phyloP scores from a whole-genome alignment of 169 alveolate species.

The Perkinsus olseni region DNA sequence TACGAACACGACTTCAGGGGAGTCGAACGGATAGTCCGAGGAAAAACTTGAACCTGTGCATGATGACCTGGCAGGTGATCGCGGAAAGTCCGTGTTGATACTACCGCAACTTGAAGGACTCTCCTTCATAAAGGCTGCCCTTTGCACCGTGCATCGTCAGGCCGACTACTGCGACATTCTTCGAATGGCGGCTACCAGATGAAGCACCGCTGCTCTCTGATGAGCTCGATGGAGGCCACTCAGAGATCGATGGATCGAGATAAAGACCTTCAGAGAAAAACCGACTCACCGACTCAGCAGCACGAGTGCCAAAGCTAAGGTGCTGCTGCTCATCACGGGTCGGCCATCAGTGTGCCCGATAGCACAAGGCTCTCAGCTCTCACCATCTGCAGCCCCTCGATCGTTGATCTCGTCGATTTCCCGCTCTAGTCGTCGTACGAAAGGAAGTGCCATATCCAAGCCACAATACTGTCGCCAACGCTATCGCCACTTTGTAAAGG shows the following conservation, averaged over 20 bases:
- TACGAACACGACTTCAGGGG: constrained; percentile 76
- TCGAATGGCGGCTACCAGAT: neutral
- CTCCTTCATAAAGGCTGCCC: neutral
- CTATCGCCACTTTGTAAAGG: too few species aligned
- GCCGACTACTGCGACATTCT: neutral
- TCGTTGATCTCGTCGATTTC: neutral
- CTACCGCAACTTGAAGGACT: neutral
- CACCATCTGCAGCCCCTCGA: neutral
- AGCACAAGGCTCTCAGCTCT: neutral
- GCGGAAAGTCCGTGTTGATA: too few species aligned
- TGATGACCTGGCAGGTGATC: too few species aligned
- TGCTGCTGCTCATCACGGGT: too few species aligned
- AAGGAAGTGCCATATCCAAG: neutral
- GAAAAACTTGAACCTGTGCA: constrained; percentile 6
- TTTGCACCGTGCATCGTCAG: neutral
- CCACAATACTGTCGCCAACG: too few species aligned
- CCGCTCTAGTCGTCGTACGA: neutral
- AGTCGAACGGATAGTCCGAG: constrained; percentile 51
- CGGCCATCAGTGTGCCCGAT: neutral
- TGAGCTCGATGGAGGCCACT: neutral
- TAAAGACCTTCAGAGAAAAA: neutral
- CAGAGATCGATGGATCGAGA: neutral
- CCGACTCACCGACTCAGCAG: neutral
- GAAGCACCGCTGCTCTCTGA: neutral
- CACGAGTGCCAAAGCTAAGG: too few species aligned